Evolutionary conservation across 257 asterid genomes (phyloP).

Genomic region (Eustoma russellianum): DNA sequence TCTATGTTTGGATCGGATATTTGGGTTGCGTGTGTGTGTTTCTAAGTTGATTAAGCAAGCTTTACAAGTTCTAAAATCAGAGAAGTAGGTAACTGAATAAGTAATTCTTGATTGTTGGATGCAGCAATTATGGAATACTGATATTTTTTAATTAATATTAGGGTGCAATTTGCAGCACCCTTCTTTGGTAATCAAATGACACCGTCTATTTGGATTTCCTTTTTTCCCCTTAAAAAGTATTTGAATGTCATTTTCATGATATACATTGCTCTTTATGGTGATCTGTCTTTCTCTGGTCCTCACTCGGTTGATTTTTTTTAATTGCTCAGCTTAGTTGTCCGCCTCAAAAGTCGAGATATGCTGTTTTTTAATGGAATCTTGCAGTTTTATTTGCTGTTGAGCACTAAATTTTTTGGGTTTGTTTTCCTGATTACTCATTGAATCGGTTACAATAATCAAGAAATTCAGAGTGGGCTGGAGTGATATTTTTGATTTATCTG

Average conservation of each 20-base stretch:
- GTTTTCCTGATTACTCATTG: conserved; percentile 5
- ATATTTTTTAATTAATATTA: not conserved
- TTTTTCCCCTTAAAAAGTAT: conserved; percentile 15
- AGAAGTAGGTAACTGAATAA: not conserved
- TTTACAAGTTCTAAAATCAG: not conserved
- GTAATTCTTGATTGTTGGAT: not conserved
- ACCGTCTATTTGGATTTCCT: conserved; percentile 9
- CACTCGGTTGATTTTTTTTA: conserved; percentile 23
- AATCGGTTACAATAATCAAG: conserved; percentile 1
- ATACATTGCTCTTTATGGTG: conserved; percentile 31
- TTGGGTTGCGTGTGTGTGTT: too few species aligned
- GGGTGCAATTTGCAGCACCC: too few species aligned
- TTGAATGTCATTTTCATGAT: conserved; percentile 36
- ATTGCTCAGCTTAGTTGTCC: conserved; percentile 21
- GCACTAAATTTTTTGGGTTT: conserved; percentile 3
- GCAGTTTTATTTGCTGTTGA: conserved; percentile 11
- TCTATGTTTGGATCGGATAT: too few species aligned
- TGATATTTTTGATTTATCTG: too few species aligned
- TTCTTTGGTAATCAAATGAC: not conserved
- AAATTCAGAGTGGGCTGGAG: not conserved
- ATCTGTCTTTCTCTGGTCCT: conserved; percentile 40
- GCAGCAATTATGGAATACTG: not conserved
- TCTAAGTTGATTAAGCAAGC: not conserved
- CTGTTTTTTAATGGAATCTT: conserved; percentile 18
- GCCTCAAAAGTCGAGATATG: conserved; percentile 15